Base-by-base conservation (phyloP, 2,329 filamentous ascomycete genomes). In the Hypoxylon sp. region DNA sequence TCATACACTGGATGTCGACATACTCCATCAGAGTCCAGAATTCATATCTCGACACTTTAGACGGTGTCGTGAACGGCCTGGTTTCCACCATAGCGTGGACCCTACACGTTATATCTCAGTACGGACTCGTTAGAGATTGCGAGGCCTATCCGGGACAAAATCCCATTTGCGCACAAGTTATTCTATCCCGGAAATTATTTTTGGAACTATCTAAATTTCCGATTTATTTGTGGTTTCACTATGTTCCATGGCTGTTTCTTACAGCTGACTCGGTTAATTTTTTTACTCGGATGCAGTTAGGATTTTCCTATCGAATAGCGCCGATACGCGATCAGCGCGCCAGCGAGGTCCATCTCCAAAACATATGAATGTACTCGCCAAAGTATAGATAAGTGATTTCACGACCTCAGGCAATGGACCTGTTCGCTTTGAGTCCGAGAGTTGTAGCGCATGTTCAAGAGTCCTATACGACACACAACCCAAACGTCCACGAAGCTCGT, bases 321-420 rank as follows among this genome's bases (percentile, higher is more conserved):
- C 56, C 14, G 65, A 65, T 10, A 73, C 38, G 3, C 21, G 19
- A 30, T 74, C 70, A 5, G 60, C 38, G 19, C 60, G 67, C 75
- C 75, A 77, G 23, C 72, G 67, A n/a, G 75, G 75, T 19, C 75
- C 75, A 53, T 75, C 61, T 1, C 75, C 75, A 32, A 76, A 76
- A 34, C 75, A 76, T 2, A 69, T 67, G 52, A 59, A 76, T n/a
- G 51, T 70, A 46, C 62, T 69, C 2, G 70, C 66, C 3, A 77
- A 48, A 13, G 64, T 71, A 32, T 70, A 63, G 7, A 77, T 63
- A 19, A 72, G 60, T n/a, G 71, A 61, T 28, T 63, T 38, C 10
- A 67, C 50, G 14, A 72, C 56, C 32, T 55, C 46, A 38, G 21
- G 3, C 30, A 60, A 45, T 14, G 56, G 52, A n/a, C 41, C 41